Evolutionary conservation across 768 basidiomycete species (phyloP).

Genomic region (Phylloporus sp.): DNA sequence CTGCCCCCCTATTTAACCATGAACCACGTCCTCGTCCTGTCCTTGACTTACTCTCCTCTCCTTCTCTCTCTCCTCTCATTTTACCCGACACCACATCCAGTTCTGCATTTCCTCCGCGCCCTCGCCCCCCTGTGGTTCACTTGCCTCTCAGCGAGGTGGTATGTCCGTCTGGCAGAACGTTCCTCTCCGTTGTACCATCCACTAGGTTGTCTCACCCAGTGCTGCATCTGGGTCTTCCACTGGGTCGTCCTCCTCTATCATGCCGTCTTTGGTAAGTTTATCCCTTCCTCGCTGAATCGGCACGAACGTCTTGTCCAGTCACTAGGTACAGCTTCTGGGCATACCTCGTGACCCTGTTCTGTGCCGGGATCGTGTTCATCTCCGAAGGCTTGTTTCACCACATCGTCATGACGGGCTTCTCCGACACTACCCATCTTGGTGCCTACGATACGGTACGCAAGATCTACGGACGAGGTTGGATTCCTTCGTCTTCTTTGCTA

Average conservation of each 20-base stretch:
- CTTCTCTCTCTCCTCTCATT: conserved; percentile 16
- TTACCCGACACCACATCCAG: conserved; percentile 7
- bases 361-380: conserved; percentile 7
- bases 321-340: conserved; percentile 9
- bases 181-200: conserved; percentile 24
- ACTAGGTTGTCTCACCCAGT: conserved; percentile 21
- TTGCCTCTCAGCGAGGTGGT: conserved; percentile 18
- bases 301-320: conserved; percentile 1
- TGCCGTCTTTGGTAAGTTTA: conserved; percentile 18
- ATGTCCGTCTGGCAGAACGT: conserved; percentile 17
- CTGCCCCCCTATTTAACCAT: too few species aligned
- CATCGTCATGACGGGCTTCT: conserved; percentile 6
- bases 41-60: conserved; percentile 11
- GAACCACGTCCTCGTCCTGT: conserved; percentile 9
- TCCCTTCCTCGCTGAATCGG: neutral
- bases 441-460: conserved; percentile 12
- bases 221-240: conserved; percentile 23
- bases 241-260: conserved; percentile 17
- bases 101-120: conserved; percentile 18
- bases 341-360: conserved; percentile 21
- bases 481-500: too few species aligned
- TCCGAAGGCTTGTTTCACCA: conserved; percentile 21
- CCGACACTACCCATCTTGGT: conserved; percentile 15
- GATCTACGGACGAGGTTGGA: conserved; percentile 14
- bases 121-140: conserved; percentile 20